Base-by-base conservation (phyloP, 495 filamentous ascomycete species). In the Neurospora cerealis region DNA sequence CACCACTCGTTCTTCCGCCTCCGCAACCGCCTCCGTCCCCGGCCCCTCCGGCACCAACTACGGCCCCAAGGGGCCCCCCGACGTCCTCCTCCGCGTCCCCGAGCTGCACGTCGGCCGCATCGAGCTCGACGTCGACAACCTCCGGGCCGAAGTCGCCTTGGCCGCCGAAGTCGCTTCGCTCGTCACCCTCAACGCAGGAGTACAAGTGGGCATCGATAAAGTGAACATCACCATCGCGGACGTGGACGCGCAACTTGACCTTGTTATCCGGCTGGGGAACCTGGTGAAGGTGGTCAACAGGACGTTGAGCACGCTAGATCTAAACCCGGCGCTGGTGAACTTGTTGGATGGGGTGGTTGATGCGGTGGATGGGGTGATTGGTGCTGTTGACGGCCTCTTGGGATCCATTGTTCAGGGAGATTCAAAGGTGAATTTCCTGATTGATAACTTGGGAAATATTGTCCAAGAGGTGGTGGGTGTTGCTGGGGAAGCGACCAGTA, bases 371-470 rank as follows among this genome's bases (percentile, higher is more conserved):
- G 77, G 78, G 0, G 87, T 89, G 4, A 82, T 89, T 5, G 88
- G 88, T 13, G 85, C 80, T 0, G 87, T 89, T 0, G 86, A 88
- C 70, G 86, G 87, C 4, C 75, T 89, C 38, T 79, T 89, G 5
- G 88, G 86, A 1, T 82, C 81, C 24, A 86, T 89, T 69, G 84
- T 86, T 3, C 84, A 88, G 74, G 85, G 86, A 44, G 85, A 84
- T 39, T 85, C 77, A 8, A 85, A 80, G 34, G 79, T 89, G 8
- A 85, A 83, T 69, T 89, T 88, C 78, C 54, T 89, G 46, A 83
- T 89, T 75, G 87, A 89, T 76, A 89, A 89, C 72, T 80, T 89
- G 19, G 87, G 87, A 34, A 88, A 89, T 71, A 89, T 89, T 73
- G 85, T 89, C 5, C 86, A 88, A 73, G 80, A 87, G 70, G 85